Base-by-base conservation (phyloP, 2,329 filamentous ascomycete genomes). In the Penicillium sp. region DNA sequence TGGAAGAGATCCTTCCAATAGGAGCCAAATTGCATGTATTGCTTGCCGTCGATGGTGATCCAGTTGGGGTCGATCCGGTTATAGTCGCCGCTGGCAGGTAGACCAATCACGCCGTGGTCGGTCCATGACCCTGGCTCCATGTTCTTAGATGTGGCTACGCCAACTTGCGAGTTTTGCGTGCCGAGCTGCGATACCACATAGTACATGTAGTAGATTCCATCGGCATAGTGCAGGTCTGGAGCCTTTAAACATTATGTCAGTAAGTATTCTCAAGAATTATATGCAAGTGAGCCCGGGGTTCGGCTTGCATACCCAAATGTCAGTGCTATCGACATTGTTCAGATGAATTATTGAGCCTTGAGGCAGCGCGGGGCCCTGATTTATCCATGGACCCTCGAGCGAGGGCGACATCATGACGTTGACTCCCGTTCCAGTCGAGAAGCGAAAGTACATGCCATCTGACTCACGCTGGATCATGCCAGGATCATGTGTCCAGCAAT, bases 1-100 rank as follows among this genome's bases (percentile, higher is more conserved):
- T 85, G 82, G 76, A 82, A 87, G 54, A 89, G 78, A 64, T 85
- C 82, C 8, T 75, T 70, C 86, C 86, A 90, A 79, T 88, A 90
- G 14, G 83, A 87, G 47, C 87, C 88, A 57, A 88, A 90, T 57
- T 79, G 83, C 61, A 86, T 71, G 55, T 79, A 77, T 61, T 79
- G 78, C 9, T 61, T 66, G 40, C 59, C 66, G 50, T 70, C 73
- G 9, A 74, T 75, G 27, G 71, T 65, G 58, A 85, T 70, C 33
- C 85, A 73, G 61, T 82, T 83, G 9, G 78, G 73, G 65, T 86
- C 88, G 63, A 90, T 86, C 49, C 82, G 79, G 63, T 86, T 86
- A 72, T 83, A 86, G 9, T 67, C 46, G 65, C 4, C 66, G 49
- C 25, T 70, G 59, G 45, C 80, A 77, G 40, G 72, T 40, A 75